These are phyloP conservation scores for Nakazawaea pomicola DNA, from an alignment of 805 yeast genomes.

Conservation along the genomic window DNA sequence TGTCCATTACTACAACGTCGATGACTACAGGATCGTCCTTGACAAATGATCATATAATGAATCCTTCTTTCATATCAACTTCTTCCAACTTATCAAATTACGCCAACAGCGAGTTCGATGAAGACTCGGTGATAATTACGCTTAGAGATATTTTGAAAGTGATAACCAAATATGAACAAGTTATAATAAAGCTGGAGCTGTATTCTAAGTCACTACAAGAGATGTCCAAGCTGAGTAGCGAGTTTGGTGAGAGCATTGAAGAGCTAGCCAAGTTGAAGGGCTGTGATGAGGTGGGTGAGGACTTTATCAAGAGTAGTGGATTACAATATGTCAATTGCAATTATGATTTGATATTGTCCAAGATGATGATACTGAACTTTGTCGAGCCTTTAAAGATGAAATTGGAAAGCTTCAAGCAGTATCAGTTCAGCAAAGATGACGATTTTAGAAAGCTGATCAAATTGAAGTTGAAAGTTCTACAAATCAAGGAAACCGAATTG, in stretches of 20 bases:
- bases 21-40: not conserved
- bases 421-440: conserved; percentile 43
- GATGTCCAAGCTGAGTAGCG: conserved; percentile 58
- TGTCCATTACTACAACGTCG: conserved; percentile 5
- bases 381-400: conserved; percentile 46
- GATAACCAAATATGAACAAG: conserved; percentile 39
- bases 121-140: conserved; percentile 38
- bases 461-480: conserved; percentile 45
- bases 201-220: conserved; percentile 41
- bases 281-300: conserved; percentile 44
- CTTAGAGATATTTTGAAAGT: conserved; percentile 53
- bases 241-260: conserved; percentile 68
- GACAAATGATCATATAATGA: conserved; percentile 3
- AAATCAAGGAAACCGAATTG: conserved; percentile 58
- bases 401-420: conserved; percentile 37
- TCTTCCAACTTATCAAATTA: conserved; percentile 18
- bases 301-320: conserved; percentile 69
- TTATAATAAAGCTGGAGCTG: conserved; percentile 40
- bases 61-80: conserved; percentile 15
- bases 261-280: conserved; percentile 59
- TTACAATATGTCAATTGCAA: conserved; percentile 71
- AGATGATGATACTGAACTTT: conserved; percentile 49
- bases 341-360: conserved; percentile 67
- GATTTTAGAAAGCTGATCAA: conserved; percentile 51
- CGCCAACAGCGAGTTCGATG: conserved; percentile 49